Percentiles rank a stretch among this genome's conserved stretches.
These are phyloP conservation scores for Jacaranda mimosifolia DNA, from an alignment of 257 asterid species.

Conservation along the genomic window DNA sequence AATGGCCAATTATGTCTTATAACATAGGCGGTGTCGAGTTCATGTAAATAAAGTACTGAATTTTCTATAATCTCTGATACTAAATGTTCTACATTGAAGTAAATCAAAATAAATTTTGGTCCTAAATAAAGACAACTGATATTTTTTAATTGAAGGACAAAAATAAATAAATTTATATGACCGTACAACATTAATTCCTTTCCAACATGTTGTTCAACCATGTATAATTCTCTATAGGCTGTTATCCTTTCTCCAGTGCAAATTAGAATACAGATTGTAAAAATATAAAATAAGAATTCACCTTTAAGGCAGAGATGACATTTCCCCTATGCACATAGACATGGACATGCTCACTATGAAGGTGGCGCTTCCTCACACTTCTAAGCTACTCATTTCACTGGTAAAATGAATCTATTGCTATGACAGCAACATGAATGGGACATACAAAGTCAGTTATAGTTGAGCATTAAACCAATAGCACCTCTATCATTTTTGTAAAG, in stretches of 20 bases:
- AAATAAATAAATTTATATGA: background rate
- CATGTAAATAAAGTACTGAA: too few relatives aligned
- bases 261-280: conserved; percentile 25
- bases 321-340: conserved; percentile 40
- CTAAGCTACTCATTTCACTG: conserved; percentile 32
- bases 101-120: too few relatives aligned
- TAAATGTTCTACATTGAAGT: too few relatives aligned
- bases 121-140: too few relatives aligned
- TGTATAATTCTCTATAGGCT: conserved; percentile 5
- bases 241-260: conserved; percentile 27
- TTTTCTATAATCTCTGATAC: too few relatives aligned
- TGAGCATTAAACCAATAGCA: conserved; percentile 22
- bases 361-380: conserved; percentile 21
- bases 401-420: conserved; percentile 34
- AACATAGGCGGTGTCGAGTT: too few relatives aligned
- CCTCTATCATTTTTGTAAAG: conserved; percentile 58
- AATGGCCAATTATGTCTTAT: too few relatives aligned
- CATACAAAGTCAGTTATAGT: conserved; percentile 23
- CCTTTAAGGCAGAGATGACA: conserved; percentile 26
- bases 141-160: too few relatives aligned
- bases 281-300: conserved; percentile 24
- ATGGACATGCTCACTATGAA: conserved; percentile 11
- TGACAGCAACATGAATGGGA: conserved; percentile 34
- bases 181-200: background rate
- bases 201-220: background rate